Evolutionary conservation across 2,329 filamentous ascomycete genomes (phyloP), one percentile per base, ranked within the genome.

Genomic region (Geoglossum cookeanum): DNA sequence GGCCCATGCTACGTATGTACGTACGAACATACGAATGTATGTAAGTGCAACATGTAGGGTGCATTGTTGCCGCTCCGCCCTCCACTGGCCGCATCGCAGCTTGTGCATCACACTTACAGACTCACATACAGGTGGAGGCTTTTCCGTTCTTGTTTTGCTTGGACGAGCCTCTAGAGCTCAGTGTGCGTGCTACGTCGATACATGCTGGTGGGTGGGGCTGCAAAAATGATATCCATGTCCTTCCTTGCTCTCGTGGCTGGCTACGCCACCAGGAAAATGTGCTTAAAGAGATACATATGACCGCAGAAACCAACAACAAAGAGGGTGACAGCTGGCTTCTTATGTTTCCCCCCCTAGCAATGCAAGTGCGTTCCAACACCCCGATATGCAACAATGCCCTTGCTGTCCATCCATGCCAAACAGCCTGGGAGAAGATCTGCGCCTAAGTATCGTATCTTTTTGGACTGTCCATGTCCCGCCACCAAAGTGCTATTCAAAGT

Each of bases 311-410:
- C 13, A n/a, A 42, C 39, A 45, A 6, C 42, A 13, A 6, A 45
- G 15, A 22, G 42, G 37, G 42, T 30, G 6, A 13, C 30, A 35
- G 49, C 37, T 22, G 33, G 33, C 49, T 35, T 53, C 49, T 53
- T 35, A 37, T n/a, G 22, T 22, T 22, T 22, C 22, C 9, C 15
- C 49, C 29, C 30, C 49, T 53, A 37, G 49, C 30, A 53, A 53
- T 53, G 49, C 49, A 53, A 53, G 29, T 37, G n/a, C 22, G 49
- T 53, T 53, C 33, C 49, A 53, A 53, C 49, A 53, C 49, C 49
- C 22, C 29, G 32, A 37, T 35, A 53, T 53, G 49, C 49, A 35
- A 53, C 49, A 32, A 42, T 32, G 27, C 6, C 48, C 48, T 52
- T 22, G 27, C 48, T 13, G 15, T 49, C 48, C 48, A 22, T 42